Evolutionary conservation across 441 rosid genomes (phyloP), one percentile per base, ranked within the genome.

Genomic region (Jatropha multifida): DNA sequence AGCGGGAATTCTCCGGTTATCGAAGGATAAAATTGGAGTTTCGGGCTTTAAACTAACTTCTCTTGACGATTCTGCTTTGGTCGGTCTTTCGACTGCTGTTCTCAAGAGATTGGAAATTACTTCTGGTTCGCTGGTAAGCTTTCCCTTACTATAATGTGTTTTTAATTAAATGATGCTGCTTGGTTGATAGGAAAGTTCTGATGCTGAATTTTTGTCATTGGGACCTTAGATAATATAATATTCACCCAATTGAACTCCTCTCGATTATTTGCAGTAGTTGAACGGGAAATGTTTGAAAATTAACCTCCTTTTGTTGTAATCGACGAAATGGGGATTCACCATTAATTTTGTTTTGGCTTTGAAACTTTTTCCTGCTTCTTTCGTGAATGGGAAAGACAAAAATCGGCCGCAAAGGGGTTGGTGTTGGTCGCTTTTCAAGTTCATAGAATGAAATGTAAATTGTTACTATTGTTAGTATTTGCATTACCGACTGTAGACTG

Each of bases 51-150:
- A 83, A 59, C 79, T 83, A 67, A 81, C 82, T 61, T 73, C 87
- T 59, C 78, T 92, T 3, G 94, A 92, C 74, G 92, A 86, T 77
- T 86, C 95, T 49, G 81, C 93, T 70, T 55, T 90, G 72, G 76
- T 93, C 23, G 97, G 94, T 40, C 87, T 93, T 75, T 89, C 94
- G 5, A 88, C 88, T 62, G 79, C 90, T 60, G 82, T 85, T 72
- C 89, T 95, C 68, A 93, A 95, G 82, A 83, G 73, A 81, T 83
- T 95, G 40, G 87, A 89, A 14, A 37, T 90, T 42, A 83, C 89
- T 77, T 90, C 97, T 63, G 97, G 92, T 44, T 93, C 98, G 27
- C 86, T 86, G 84, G 99, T 95, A 83, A 81, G 81, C 65, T 58
- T 68, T 63, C 56, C 11, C 41, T 58, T 9, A 23, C 7, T 58